Base-by-base conservation (phyloP, 2,329 filamentous ascomycete genomes). In the Sarocladium kiliense region DNA sequence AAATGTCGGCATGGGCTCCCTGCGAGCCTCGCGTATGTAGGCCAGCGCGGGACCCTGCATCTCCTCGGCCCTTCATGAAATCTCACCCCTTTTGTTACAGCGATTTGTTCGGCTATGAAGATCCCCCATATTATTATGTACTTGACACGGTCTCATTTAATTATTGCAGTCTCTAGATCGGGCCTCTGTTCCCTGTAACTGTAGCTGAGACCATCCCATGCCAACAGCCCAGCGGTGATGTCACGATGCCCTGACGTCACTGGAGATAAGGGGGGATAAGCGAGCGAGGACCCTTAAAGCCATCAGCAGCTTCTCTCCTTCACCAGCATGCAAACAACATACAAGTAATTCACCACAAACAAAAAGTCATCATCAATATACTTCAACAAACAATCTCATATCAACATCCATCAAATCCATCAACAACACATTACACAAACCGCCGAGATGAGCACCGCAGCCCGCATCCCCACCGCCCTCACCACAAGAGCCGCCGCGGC, bases 241-340 rank as follows among this genome's bases (percentile, higher is more conserved):
- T 44, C 41, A 44, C 41, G 7, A 18, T 11, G n/a, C 41, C 41
- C 41, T 44, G 41, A 44, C 41, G 41, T 44, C 41, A 44, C 41
- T n/a, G 10, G 37, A 41, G 37, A 41, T 41, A 41, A 41, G 37
- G 37, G 10, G 6, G n/a, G n/a, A n/a, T n/a, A n/a, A n/a, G n/a
- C n/a, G n/a, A n/a, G n/a, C n/a, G n/a, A n/a, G n/a, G n/a, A n/a
- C 41, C 41, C 16, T 6, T 6, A 16, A 44, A 25, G 7, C 23
- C 5, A 44, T 10, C 41, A 19, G 6, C 37, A 41, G 6, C 37
- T 6, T n/a, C 11, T 19, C 10, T 10, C 37, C n/a, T 10, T 19
- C n/a, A n/a, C 37, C n/a, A 10, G 10, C n/a, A n/a, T n/a, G n/a
- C n/a, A n/a, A n/a, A n/a, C n/a, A n/a, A n/a, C n/a, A n/a, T n/a